A percentile compares a stretch with the other conserved stretches of the same genome.
phyloP scores from a whole-genome alignment of 805 yeast species.

The Candida lessepsii region DNA sequence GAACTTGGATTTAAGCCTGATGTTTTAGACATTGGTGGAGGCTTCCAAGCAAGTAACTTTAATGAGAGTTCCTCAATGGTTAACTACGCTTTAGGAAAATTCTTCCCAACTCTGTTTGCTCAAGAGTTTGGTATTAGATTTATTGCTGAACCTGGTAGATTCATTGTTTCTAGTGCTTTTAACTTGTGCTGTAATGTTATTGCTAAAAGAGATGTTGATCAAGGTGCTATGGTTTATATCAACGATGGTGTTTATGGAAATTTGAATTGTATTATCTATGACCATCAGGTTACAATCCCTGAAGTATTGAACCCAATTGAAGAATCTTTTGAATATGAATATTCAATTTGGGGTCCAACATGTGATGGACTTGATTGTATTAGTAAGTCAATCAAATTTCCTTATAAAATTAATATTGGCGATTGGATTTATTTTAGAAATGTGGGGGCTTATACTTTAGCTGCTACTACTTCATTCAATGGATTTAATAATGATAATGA shows the following conservation, averaged over 20 bases:
- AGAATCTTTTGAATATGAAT: constrained; percentile 33
- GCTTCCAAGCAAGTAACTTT: constrained; percentile 70
- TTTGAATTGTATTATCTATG: constrained; percentile 89
- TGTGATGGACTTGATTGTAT: constrained; percentile 96
- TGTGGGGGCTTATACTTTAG: constrained; percentile 88
- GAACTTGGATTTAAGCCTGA: constrained; percentile 39
- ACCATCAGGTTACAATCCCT: constrained; percentile 81
- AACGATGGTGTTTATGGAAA: constrained; percentile 97
- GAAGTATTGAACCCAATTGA: constrained; percentile 45
- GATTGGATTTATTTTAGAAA: constrained; percentile 88
- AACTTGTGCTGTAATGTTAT: constrained; percentile 81
- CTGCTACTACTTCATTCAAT: constrained; percentile 90
- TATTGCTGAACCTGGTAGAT: constrained; percentile 95
- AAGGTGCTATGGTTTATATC: constrained; percentile 72
- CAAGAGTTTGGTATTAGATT: constrained; percentile 37
- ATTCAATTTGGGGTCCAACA: constrained; percentile 96
- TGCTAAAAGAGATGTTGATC: constrained; percentile 60
- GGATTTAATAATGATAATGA: constrained; percentile 70
- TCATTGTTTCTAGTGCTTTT: constrained; percentile 80
- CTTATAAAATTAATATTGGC: constrained; percentile 68
- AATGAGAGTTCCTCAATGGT: constrained; percentile 57
- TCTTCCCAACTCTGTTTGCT: constrained; percentile 50
- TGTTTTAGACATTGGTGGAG: constrained; percentile 89
- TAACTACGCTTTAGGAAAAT: constrained; percentile 50
- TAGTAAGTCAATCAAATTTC: constrained; percentile 48